Evolutionary conservation across 352 stramenopile genomes (phyloP), one percentile per base, ranked within the genome.

Genomic region (Globisporangium sylvaticum): DNA sequence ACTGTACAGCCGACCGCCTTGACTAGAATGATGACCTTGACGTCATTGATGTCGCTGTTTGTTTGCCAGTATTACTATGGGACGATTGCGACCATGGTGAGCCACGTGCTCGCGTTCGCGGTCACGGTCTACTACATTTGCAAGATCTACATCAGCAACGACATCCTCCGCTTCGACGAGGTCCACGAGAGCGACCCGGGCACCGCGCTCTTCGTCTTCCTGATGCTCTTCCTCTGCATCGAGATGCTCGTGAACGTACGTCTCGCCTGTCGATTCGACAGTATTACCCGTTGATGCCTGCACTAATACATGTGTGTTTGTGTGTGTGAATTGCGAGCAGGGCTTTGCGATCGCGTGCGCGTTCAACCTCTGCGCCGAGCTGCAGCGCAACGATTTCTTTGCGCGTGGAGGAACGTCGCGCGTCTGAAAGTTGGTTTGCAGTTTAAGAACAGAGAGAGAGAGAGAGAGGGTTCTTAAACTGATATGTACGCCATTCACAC

Each of bases 321-420:
- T n/a, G n/a, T n/a, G n/a, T n/a, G n/a, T n/a, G n/a, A n/a, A n/a
- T n/a, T n/a, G n/a, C n/a, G n/a, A n/a, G n/a, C 54, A 92, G 80
- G 73, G 70, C 3, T 87, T 87, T 44, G 69, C 70, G 34, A 84
- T 90, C 57, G 74, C 82, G 71, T 72, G 79, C 31, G 75, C 70
- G 46, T 68, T 81, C 66, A 84, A 82, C 29, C 70, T 92, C n/a
- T 81, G 81, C 64, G 77, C 80, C n/a, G 84, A 92, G 74, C 77
- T 92, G 62, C 68, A 74, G n/a, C 80, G 84, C 34, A 90, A 92
- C 70, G 83, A 84, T 18, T 86, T 88, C 60, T 85, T 88, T 65
- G 46, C 77, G 32, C 77, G 79, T 56, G 76, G 77, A 52, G 70
- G 79, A 31, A 58, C 56, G 4, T 71, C 39, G 34, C 48, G 65